Conservation (phyloP, 441 rosid species). For the Erodium chrysanthum region DNA sequence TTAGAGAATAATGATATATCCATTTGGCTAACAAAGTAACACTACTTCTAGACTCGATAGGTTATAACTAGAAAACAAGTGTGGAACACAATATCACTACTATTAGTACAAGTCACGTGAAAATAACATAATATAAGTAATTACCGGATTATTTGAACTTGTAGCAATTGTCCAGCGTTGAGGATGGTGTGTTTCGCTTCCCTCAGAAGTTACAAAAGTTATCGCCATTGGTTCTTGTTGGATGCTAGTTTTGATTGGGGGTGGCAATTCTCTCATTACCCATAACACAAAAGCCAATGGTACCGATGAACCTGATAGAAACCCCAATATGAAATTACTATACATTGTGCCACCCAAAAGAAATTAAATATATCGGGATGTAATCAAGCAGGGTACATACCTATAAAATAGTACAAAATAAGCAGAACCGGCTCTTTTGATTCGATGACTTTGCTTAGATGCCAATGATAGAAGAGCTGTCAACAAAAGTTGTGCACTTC, state of each 20-base stretch:
- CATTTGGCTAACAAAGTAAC: too few relatives aligned
- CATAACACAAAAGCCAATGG: slow-evolving; percentile 44
- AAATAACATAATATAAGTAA: background rate
- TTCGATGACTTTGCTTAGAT: slow-evolving; percentile 31
- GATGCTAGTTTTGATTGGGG: slow-evolving; percentile 24
- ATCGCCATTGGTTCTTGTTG: slow-evolving; percentile 29
- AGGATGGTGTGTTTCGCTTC: slow-evolving; percentile 17
- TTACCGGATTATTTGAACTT: slow-evolving; percentile 34
- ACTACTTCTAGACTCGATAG: too few relatives aligned
- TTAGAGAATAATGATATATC: too few relatives aligned
- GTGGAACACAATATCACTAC: too few relatives aligned
- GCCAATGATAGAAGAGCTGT: slow-evolving; percentile 49
- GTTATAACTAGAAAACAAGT: too few relatives aligned
- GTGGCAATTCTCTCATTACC: slow-evolving; percentile 45
- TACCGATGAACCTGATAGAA: slow-evolving; percentile 34
- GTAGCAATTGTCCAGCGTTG: slow-evolving; percentile 30
- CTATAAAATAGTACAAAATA: slow-evolving; percentile 42
- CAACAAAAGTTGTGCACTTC: slow-evolving; percentile 16
- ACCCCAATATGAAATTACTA: slow-evolving; percentile 1
- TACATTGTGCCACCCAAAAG: background rate
- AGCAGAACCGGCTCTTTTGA: slow-evolving; percentile 30
- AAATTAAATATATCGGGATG: too few relatives aligned
- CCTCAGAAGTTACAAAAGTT: slow-evolving; percentile 30
- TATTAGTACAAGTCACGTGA: too few relatives aligned
- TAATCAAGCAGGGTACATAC: slow-evolving; percentile 13